Evolutionary conservation across 2,329 filamentous ascomycete genomes (phyloP).

Genomic region (Colletotrichum sp.): DNA sequence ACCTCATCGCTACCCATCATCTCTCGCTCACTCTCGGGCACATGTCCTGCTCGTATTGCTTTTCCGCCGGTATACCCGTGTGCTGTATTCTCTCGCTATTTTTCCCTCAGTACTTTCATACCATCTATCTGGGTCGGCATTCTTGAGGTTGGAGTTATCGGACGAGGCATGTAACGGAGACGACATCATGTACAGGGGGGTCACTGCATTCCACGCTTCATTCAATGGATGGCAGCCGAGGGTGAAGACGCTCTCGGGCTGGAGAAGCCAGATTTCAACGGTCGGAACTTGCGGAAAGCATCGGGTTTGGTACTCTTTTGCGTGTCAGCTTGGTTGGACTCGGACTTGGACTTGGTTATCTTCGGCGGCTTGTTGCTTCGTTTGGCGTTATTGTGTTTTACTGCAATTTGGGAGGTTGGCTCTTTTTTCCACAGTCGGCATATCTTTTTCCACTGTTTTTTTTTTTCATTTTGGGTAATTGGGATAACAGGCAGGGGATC

Average conservation of each 20-base stretch:
- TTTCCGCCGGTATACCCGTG: conserved; percentile 11
- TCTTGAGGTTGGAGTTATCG: neutral
- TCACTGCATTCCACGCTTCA: neutral
- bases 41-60: neutral
- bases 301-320: neutral
- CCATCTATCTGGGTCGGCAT: neutral
- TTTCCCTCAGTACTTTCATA: neutral
- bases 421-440: neutral
- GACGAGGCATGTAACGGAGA: neutral
- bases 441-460: neutral
- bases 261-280: neutral
- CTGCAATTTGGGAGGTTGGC: neutral
- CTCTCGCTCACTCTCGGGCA: neutral
- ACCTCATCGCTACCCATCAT: neutral
- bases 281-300: neutral
- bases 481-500: neutral
- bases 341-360: neutral
- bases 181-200: neutral
- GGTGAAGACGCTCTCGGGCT: neutral
- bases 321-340: neutral
- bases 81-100: conserved; percentile 15
- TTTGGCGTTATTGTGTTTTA: neutral
- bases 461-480: neutral
- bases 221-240: neutral
- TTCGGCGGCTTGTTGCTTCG: neutral